Percentiles rank a stretch among this genome's conserved stretches.
Conservation (phyloP, 352 stramenopile genomes). For the Hyaloperonospora brassicae region DNA sequence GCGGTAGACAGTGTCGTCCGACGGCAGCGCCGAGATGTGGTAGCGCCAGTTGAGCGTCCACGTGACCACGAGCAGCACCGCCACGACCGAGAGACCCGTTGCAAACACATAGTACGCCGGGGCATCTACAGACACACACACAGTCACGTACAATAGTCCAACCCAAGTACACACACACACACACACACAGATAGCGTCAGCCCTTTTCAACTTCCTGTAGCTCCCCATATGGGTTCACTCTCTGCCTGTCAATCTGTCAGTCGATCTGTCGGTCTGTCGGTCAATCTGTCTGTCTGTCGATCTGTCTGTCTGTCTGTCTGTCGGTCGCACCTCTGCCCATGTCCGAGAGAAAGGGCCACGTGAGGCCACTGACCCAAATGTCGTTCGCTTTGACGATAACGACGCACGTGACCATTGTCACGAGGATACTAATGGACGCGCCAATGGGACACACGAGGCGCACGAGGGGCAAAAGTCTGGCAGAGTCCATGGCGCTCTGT, state of each 20-base stretch:
- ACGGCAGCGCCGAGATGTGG: slow-evolving; percentile 28
- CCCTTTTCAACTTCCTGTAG: too few species aligned
- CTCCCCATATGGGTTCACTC: too few species aligned
- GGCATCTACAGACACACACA: slow-evolving; percentile 19
- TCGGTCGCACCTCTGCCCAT: slow-evolving; percentile 40
- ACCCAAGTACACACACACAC: neutral
- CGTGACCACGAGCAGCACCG: slow-evolving; percentile 37
- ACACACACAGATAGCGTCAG: neutral
- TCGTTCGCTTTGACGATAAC: slow-evolving; percentile 48
- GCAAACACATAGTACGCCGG: slow-evolving; percentile 58
- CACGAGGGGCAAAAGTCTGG: slow-evolving; percentile 16
- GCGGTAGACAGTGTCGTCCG: slow-evolving; percentile 17
- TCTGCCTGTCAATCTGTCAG: too few species aligned
- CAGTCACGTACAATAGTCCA: slow-evolving; percentile 1
- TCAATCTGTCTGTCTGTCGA: too few species aligned
- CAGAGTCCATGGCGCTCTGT: slow-evolving; percentile 14
- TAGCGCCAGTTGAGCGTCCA: slow-evolving; percentile 49
- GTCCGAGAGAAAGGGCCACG: slow-evolving; percentile 57
- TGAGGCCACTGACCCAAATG: slow-evolving; percentile 46
- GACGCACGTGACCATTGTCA: slow-evolving; percentile 44
- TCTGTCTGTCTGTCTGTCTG: too few species aligned
- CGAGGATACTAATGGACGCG: slow-evolving; percentile 33
- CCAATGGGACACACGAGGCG: slow-evolving; percentile 30
- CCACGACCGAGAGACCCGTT: slow-evolving; percentile 38
- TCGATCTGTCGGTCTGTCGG: too few species aligned